Conservation (phyloP, 768 basidiomycete species). For the Naganishia friedmannii region DNA sequence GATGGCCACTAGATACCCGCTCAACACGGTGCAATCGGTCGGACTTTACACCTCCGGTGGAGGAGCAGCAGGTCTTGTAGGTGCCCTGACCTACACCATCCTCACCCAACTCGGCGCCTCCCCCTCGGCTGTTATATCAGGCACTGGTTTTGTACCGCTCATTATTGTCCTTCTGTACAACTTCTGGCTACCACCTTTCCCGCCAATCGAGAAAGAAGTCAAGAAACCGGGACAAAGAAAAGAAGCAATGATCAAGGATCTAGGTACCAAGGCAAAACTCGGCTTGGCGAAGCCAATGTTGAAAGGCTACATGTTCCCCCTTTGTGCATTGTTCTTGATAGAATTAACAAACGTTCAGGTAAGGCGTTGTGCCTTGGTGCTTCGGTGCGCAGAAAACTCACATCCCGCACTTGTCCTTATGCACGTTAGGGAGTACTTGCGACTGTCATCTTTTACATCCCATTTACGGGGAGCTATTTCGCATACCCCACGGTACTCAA, state of each 20-base stretch:
- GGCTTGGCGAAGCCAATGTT: constrained; percentile 26
- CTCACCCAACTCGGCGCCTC: constrained; percentile 30
- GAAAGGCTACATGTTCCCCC: constrained; percentile 24
- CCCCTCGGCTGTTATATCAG: constrained; percentile 30
- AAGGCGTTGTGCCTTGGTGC: background rate
- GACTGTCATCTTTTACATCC: constrained; percentile 31
- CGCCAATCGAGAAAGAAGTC: constrained; percentile 21
- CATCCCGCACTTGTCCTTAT: background rate
- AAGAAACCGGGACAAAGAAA: constrained; percentile 20
- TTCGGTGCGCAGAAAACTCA: background rate
- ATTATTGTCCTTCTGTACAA: constrained; percentile 28
- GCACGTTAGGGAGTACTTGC: constrained; percentile 24
- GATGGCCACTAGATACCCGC: constrained; percentile 27
- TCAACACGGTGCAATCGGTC: constrained; percentile 28
- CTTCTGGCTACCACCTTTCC: constrained; percentile 29
- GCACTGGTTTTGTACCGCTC: constrained; percentile 30
- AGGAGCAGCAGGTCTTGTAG: constrained; percentile 31
- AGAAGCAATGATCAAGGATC: constrained; percentile 30
- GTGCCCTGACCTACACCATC: constrained; percentile 30
- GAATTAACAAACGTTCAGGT: constrained; percentile 30
- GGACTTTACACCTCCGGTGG: constrained; percentile 30
- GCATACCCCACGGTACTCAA: constrained; percentile 28
- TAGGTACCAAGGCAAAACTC: constrained; percentile 29
- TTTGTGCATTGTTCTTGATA: constrained; percentile 27
- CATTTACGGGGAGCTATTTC: constrained; percentile 21